Conservation (phyloP, 306 rosid species). For the Prosopis cineraria region DNA sequence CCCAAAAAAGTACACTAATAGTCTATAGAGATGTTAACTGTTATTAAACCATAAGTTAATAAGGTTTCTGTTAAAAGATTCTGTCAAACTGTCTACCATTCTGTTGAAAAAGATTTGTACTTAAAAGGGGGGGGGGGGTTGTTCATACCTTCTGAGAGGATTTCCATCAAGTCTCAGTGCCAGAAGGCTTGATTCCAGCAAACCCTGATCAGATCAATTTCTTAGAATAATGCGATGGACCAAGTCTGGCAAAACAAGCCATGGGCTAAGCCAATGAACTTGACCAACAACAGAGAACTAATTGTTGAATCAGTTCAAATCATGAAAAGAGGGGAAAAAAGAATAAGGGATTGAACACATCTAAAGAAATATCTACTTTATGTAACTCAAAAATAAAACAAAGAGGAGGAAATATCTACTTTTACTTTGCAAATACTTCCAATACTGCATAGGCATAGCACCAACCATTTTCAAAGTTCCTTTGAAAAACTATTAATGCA, state of each 20-base stretch:
- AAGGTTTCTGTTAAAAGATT: not conserved
- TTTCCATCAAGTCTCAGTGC: conserved; percentile 84
- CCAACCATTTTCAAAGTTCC: conserved; percentile 22
- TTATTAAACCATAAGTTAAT: not conserved
- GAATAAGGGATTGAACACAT: not conserved
- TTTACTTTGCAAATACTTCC: not conserved
- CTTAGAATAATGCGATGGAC: conserved; percentile 29
- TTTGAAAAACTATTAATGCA: not conserved
- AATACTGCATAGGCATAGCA: conserved; percentile 16
- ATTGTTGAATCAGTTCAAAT: conserved; percentile 9
- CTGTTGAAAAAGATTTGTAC: conserved; percentile 14
- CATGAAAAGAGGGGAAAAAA: not conserved
- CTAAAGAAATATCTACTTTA: not conserved
- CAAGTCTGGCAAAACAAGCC: conserved; percentile 17
- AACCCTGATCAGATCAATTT: conserved; percentile 62
- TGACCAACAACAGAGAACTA: not conserved
- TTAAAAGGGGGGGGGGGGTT: conserved; percentile 15
- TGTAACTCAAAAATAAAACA: not conserved
- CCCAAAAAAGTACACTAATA: not conserved
- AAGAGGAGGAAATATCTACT: not conserved
- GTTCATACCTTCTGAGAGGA: conserved; percentile 85
- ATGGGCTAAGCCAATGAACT: conserved; percentile 6
- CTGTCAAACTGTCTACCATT: not conserved
- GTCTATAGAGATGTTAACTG: not conserved
- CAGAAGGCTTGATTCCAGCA: conserved; percentile 82